phyloP scores from a whole-genome alignment of 805 yeast genomes.

The Scheffersomyces coipomensis region DNA sequence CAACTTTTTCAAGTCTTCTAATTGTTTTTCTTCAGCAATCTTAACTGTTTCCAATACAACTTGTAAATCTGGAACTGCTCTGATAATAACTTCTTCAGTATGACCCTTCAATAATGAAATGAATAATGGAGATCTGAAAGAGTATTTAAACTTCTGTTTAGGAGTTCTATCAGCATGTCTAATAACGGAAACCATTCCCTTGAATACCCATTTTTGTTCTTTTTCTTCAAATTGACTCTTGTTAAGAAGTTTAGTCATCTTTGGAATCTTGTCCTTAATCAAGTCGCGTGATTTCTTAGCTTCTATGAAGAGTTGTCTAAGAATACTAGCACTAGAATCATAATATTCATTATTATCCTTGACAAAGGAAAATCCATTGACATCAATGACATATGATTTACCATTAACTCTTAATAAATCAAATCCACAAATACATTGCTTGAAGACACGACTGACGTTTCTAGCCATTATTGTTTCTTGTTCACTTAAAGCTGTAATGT shows the following conservation, averaged over 20 bases:
- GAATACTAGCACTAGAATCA: slow-evolving; percentile 74
- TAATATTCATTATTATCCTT: slow-evolving; percentile 87
- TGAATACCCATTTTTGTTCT: slow-evolving; percentile 93
- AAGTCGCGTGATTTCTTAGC: slow-evolving; percentile 42
- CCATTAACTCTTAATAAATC: slow-evolving; percentile 90
- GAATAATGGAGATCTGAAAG: slow-evolving; percentile 85
- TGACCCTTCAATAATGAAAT: slow-evolving; percentile 88
- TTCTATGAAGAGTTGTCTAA: slow-evolving; percentile 70
- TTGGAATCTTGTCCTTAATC: slow-evolving; percentile 36
- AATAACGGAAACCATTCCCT: slow-evolving; percentile 86
- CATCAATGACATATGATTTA: slow-evolving; percentile 89
- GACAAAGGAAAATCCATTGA: slow-evolving; percentile 96
- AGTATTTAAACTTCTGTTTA: slow-evolving; percentile 94
- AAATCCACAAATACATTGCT: slow-evolving; percentile 96
- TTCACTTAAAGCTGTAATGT: slow-evolving; percentile 72
- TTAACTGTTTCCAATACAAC: slow-evolving; percentile 84
- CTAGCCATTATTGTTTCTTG: slow-evolving; percentile 81
- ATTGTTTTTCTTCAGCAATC: slow-evolving; percentile 71
- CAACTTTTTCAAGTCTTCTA: slow-evolving; percentile 80
- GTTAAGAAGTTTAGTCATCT: slow-evolving; percentile 28
- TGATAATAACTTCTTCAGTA: slow-evolving; percentile 90
- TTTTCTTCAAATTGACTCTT: slow-evolving; percentile 51
- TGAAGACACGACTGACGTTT: slow-evolving; percentile 70
- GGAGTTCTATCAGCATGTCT: slow-evolving; percentile 99
- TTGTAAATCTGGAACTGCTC: slow-evolving; percentile 82